Evolutionary conservation across 768 basidiomycete species (phyloP).

Genomic region (Podaxis rugospora): DNA sequence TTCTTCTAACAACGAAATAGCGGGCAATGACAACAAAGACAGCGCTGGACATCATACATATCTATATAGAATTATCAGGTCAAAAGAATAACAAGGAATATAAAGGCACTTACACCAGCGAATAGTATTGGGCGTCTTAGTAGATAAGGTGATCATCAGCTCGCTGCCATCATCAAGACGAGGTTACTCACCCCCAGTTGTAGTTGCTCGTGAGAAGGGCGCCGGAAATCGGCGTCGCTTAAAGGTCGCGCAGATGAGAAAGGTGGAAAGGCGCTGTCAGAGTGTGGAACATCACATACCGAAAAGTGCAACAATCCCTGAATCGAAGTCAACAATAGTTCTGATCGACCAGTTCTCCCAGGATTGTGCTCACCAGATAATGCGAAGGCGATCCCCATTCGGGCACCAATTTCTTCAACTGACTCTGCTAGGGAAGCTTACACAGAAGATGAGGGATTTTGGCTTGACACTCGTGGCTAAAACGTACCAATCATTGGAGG

Average conservation of each 20-base stretch:
- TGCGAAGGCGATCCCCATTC: constrained; percentile 48
- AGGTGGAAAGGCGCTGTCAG: not conserved
- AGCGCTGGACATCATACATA: not conserved
- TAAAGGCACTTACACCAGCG: constrained; percentile 26
- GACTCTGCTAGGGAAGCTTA: constrained; percentile 33
- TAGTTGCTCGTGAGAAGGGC: constrained; percentile 42
- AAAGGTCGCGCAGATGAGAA: not conserved
- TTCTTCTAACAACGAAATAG: not conserved
- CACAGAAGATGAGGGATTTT: not conserved
- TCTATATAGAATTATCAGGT: not conserved
- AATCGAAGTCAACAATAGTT: not conserved
- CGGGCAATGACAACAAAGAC: not conserved
- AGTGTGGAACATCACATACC: constrained; percentile 22
- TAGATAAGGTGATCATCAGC: not conserved
- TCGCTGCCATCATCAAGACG: not conserved
- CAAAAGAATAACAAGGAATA: not conserved
- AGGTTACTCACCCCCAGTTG: constrained; percentile 27
- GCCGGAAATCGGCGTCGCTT: constrained; percentile 46
- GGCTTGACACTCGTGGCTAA: not conserved
- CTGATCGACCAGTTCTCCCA: not conserved
- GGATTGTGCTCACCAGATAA: constrained; percentile 32
- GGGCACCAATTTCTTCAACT: constrained; percentile 48
- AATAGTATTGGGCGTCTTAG: constrained; percentile 33
- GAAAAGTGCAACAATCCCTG: constrained; percentile 30
- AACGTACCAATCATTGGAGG: constrained; percentile 32